Percentiles rank a stretch among this genome's conserved stretches.
Evolutionary conservation across 495 filamentous ascomycete genomes (phyloP).

Genomic region (Parachaetomium inaequale): DNA sequence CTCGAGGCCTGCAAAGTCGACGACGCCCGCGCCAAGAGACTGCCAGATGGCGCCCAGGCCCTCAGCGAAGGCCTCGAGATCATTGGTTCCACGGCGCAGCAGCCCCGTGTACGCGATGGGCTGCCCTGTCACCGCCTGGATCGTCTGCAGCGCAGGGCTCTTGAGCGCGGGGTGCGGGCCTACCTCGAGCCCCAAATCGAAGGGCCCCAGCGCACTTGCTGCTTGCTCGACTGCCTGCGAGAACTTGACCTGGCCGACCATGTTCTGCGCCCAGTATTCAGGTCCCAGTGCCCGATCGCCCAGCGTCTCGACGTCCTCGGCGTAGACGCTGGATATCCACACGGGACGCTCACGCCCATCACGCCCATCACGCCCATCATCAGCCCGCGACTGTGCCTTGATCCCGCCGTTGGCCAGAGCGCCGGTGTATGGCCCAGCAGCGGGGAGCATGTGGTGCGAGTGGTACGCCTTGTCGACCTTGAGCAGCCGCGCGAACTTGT

Average conservation of each 20-base stretch:
- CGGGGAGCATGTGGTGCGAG: constrained; percentile 42
- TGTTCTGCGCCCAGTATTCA: constrained; percentile 3
- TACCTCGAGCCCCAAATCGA: neutral
- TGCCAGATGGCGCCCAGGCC: constrained; percentile 36
- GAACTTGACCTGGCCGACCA: neutral
- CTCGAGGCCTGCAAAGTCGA: constrained; percentile 10
- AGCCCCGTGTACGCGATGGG: neutral
- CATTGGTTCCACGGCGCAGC: neutral
- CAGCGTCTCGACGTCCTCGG: no score
- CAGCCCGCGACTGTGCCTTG: no score
- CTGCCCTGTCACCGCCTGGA: neutral
- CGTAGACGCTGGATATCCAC: no score
- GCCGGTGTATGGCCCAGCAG: no score
- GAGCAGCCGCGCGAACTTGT: constrained; percentile 28
- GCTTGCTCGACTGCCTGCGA: neutral
- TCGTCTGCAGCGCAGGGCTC: neutral
- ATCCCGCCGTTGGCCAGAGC: no score
- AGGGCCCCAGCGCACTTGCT: neutral
- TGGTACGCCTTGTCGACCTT: constrained; percentile 39
- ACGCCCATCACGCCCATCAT: no score
- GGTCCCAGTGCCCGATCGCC: no score
- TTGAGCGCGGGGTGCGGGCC: neutral
- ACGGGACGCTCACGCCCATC: no score
- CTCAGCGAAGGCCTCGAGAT: constrained; percentile 27
- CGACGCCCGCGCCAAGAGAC: constrained; percentile 9